phyloP scores from a whole-genome alignment of 2,329 filamentous ascomycete species.

The Penicillium sp. region DNA sequence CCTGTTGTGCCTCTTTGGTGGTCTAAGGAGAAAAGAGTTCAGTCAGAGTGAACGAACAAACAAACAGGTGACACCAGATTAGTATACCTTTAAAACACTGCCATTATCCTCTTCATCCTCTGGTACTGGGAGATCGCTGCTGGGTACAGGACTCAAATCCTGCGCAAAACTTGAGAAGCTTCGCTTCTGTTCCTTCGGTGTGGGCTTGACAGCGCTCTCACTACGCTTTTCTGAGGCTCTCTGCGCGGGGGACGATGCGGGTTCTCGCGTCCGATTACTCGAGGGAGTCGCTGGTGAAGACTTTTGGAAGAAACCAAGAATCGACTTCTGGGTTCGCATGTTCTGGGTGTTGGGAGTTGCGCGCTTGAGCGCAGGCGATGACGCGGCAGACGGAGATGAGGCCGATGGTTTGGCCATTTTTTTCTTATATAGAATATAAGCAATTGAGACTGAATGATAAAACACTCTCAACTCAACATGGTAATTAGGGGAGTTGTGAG shows the following conservation, averaged over 20 bases:
- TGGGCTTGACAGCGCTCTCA: constrained; percentile 31
- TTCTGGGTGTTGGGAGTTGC: constrained; percentile 44
- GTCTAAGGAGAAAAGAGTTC: constrained; percentile 37
- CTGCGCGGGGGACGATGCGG: constrained; percentile 40
- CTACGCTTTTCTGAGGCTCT: constrained; percentile 33
- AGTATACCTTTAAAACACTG: constrained; percentile 41
- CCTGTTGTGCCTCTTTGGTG: constrained; percentile 42
- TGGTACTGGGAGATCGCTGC: constrained; percentile 71
- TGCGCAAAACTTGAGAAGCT: constrained; percentile 43
- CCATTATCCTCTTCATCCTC: constrained; percentile 58
- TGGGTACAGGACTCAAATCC: constrained; percentile 71
- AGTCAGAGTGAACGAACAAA: constrained; percentile 2
- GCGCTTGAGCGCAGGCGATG: constrained; percentile 39
- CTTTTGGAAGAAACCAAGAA: constrained; percentile 76
- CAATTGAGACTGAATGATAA: background rate
- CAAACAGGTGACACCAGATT: background rate
- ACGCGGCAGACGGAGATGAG: constrained; percentile 39
- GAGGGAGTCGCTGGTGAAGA: constrained; percentile 50
- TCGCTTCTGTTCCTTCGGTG: constrained; percentile 50
- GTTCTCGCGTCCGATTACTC: constrained; percentile 30
- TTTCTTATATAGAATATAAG: background rate
- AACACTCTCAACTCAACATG: constrained; percentile 1
- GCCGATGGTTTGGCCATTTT: constrained; percentile 40
- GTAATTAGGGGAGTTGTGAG: constrained; percentile 1
- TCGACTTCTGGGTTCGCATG: constrained; percentile 66